Evolutionary conservation across 345 rosid genomes (phyloP), one percentile per base, ranked within the genome.

Genomic region (Crucihimalaya himalaica): DNA sequence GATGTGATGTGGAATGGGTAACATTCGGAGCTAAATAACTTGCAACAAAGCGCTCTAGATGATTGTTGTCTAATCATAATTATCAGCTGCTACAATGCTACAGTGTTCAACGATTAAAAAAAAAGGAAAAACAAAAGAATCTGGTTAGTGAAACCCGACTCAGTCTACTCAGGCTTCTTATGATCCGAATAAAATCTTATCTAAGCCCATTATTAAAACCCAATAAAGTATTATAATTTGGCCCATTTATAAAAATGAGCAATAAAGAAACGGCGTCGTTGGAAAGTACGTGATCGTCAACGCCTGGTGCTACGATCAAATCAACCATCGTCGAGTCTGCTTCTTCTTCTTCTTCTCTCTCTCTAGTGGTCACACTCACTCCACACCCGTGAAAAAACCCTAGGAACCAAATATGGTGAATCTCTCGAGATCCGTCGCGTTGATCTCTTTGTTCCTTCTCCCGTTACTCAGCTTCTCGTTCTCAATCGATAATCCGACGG

Each of bases 401-500:
- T 68, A 55, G 59, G 23, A n/a, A 11, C 32, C 58, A 34, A 48
- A 67, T 18, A 79, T 77, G 84, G 53, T 16, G 76, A 79, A 51
- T 7, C 34, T 56, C 70, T 74, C 52, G 65, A 52, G 64, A 64
- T 68, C 75, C 53, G 14, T 79, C 68, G 68, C 81, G 2, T 13
- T 71, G 45, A 45, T 80, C 77, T 71, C 68, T 6, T 11, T 81
- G 43, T 66, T 66, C 3, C 75, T 84, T 31, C 76, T 84, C 18
- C 86, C 86, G 2, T 8, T 83, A 53, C 47, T 83, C 18, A 83
- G 77, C 52, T 70, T 64, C 76, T 80, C 91, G 1, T 88, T 88
- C 84, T 83, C 89, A 23, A 78, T 84, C 50, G 89, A 82, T 14
- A 76, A 75, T 37, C 86, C 85, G 19, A 73, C 83, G 27, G 88